phyloP scores from a whole-genome alignment of 345 rosid species.

The Camelina neglecta region DNA sequence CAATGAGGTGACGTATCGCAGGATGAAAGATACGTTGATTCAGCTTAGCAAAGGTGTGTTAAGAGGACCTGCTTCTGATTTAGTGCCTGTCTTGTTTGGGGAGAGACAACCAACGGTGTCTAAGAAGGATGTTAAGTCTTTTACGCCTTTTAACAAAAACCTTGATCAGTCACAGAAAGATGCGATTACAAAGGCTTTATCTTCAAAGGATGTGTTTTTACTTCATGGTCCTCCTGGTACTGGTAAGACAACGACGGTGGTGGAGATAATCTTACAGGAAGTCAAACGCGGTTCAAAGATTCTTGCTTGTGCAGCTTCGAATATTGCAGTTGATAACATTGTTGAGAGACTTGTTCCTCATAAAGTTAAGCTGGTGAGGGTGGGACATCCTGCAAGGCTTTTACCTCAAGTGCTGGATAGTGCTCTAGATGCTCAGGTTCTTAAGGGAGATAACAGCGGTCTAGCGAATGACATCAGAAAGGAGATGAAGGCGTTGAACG shows the following conservation, averaged over 20 bases:
- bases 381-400: constrained; percentile 96
- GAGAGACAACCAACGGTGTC: constrained; percentile 62
- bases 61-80: constrained; percentile 87
- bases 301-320: constrained; percentile 98
- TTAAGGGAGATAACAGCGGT: constrained; percentile 83
- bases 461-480: constrained; percentile 91
- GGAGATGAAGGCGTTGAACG: constrained; percentile 94
- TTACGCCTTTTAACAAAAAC: constrained; percentile 67
- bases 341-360: constrained; percentile 94
- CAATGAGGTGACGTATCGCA: constrained; percentile 92
- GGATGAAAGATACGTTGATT: constrained; percentile 92
- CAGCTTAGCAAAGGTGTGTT: constrained; percentile 84
- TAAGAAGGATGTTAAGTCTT: constrained; percentile 57
- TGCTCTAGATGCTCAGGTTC: constrained; percentile 94
- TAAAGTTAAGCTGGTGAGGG: constrained; percentile 86
- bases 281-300: constrained; percentile 94
- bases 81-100: constrained; percentile 87
- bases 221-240: constrained; percentile 99
- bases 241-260: constrained; percentile 97
- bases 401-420: constrained; percentile 92
- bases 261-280: constrained; percentile 92
- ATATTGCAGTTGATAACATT: constrained; percentile 97
- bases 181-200: constrained; percentile 79
- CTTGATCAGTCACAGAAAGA: constrained; percentile 96
- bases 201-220: constrained; percentile 84